phyloP scores from a whole-genome alignment of 192 early-diverging fungal species.

The Cladochytrium replicatum region DNA sequence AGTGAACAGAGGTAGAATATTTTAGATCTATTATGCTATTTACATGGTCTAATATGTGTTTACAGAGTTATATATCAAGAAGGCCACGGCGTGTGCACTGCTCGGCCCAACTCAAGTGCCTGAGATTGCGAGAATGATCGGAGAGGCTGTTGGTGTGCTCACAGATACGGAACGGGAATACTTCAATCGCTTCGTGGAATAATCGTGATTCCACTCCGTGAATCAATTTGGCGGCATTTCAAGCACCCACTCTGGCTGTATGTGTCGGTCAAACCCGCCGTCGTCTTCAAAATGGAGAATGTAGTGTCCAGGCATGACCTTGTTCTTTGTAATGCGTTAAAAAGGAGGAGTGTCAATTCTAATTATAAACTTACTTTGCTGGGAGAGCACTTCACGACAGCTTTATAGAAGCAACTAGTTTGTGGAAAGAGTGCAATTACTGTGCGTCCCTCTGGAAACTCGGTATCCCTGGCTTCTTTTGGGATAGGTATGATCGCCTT shows the following conservation, averaged over 20 bases:
- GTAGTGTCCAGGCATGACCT: slow-evolving; percentile 10
- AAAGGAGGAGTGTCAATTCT: neutral
- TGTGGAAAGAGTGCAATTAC: slow-evolving; percentile 37
- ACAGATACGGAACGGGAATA: no score
- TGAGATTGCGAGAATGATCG: no score
- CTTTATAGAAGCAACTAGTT: slow-evolving; percentile 38
- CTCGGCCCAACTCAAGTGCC: no score
- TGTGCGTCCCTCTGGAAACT: slow-evolving; percentile 23
- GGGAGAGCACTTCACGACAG: slow-evolving; percentile 19
- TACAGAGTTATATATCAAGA: no score
- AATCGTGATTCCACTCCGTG: no score
- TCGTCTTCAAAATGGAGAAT: slow-evolving; percentile 36
- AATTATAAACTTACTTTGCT: slow-evolving; percentile 17
- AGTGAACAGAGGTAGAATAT: no score
- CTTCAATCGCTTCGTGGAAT: no score
- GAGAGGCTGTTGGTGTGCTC: no score
- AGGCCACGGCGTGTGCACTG: no score
- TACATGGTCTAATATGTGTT: no score
- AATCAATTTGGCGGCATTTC: no score
- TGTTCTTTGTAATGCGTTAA: slow-evolving; percentile 6
- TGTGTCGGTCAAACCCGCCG: slow-evolving; percentile 15
- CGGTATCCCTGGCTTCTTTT: slow-evolving; percentile 4
- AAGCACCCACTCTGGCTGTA: slow-evolving; percentile 12
- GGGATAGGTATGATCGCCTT: slow-evolving; percentile 26
- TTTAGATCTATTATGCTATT: no score